A percentile compares a stretch with the other conserved stretches of the same genome.
These are phyloP conservation scores for Boletellus ananas DNA, from an alignment of 768 basidiomycete species.

Conservation along the genomic window DNA sequence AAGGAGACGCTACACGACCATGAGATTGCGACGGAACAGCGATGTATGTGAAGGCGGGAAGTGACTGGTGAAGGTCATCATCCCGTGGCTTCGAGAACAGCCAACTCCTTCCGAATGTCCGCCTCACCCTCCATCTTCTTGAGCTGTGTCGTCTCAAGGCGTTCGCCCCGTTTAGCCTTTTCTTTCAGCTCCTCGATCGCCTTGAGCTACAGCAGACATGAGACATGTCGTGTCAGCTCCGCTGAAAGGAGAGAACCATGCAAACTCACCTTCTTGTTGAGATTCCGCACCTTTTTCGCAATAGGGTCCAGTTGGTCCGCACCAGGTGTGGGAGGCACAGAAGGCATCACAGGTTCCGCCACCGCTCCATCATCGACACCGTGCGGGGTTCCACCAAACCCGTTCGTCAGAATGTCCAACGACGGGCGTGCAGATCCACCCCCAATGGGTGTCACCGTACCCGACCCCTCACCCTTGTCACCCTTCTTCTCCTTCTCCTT, in stretches of 20 bases:
- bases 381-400: slow-evolving; percentile 15
- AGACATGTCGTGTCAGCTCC: not conserved
- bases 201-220: slow-evolving; percentile 60
- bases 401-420: slow-evolving; percentile 35
- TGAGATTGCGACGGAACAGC: not conserved
- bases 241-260: not conserved
- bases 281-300: slow-evolving; percentile 91
- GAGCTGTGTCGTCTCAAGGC: slow-evolving; percentile 90
- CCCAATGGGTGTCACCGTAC: slow-evolving; percentile 29
- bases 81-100: slow-evolving; percentile 28
- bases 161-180: slow-evolving; percentile 84
- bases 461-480: slow-evolving; percentile 30
- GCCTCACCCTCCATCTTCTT: slow-evolving; percentile 94
- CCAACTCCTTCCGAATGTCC: slow-evolving; percentile 80
- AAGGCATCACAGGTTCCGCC: slow-evolving; percentile 8
- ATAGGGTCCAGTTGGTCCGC: slow-evolving; percentile 66
- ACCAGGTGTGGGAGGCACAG: slow-evolving; percentile 53
- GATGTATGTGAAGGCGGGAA: not conserved
- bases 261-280: slow-evolving; percentile 83
- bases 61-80: no score
- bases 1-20: slow-evolving; percentile 1
- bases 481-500: slow-evolving; percentile 55
- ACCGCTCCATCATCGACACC: slow-evolving; percentile 12
- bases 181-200: slow-evolving; percentile 99
- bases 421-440: slow-evolving; percentile 29